Conservation (phyloP, 176 grass and related monocot species). For the Musa troglodytarum region DNA sequence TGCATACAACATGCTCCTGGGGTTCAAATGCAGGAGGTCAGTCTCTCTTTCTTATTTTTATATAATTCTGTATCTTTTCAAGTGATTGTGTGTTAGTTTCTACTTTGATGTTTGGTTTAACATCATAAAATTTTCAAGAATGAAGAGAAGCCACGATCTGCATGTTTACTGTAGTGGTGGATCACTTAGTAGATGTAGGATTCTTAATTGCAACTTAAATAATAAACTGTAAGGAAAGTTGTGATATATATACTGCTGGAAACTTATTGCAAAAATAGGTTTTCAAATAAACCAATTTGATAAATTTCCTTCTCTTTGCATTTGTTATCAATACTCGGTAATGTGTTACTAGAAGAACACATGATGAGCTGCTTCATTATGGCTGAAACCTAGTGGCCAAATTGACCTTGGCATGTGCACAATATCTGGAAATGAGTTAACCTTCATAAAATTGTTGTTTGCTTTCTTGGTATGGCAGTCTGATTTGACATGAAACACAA, state of each 20-base stretch:
- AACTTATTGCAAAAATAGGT: background rate
- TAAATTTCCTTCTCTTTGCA: background rate
- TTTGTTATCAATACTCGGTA: background rate
- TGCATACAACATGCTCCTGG: slow-evolving; percentile 92
- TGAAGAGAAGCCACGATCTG: background rate
- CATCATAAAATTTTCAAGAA: too few species aligned
- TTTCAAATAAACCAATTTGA: background rate
- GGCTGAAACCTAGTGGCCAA: background rate
- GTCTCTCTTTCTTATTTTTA: background rate
- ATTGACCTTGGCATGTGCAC: background rate
- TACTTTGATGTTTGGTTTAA: background rate
- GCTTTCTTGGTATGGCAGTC: background rate
- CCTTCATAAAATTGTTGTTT: background rate
- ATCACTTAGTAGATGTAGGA: background rate
- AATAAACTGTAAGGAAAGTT: background rate
- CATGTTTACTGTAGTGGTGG: background rate
- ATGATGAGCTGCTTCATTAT: background rate
- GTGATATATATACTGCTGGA: background rate
- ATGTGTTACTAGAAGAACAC: background rate
- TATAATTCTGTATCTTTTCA: slow-evolving; percentile 13
- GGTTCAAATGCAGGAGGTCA: slow-evolving; percentile 98
- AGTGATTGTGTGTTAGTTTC: background rate
- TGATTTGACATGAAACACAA: background rate
- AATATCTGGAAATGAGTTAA: background rate
- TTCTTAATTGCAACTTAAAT: background rate